Conservation (phyloP, 495 filamentous ascomycete species). For the Evansstolkia leycettana region DNA sequence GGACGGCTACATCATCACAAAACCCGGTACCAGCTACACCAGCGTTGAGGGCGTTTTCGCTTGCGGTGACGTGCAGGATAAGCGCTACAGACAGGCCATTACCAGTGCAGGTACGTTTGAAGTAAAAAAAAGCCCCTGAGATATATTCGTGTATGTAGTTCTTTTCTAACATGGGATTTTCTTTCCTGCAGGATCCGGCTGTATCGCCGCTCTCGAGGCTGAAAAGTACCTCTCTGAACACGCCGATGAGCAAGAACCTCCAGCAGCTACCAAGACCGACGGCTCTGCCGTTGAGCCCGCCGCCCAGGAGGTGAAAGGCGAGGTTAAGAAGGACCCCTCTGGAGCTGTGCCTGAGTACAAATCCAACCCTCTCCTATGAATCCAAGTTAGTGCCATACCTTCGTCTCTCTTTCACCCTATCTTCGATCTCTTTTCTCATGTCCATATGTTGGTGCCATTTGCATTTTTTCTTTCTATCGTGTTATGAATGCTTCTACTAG, state of each 20-base stretch:
- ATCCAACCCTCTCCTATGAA: constrained; percentile 50
- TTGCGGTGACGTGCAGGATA: constrained; percentile 96
- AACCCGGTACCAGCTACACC: constrained; percentile 79
- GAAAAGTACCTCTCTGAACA: constrained; percentile 80
- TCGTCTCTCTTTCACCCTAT: constrained; percentile 3
- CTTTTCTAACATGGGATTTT: neutral
- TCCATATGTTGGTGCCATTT: neutral
- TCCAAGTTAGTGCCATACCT: constrained; percentile 1
- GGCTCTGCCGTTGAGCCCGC: constrained; percentile 11
- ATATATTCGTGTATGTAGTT: too few relatives aligned
- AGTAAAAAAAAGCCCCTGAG: too few relatives aligned
- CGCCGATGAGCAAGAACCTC: constrained; percentile 32
- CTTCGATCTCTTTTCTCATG: constrained; percentile 7
- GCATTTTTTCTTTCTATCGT: neutral
- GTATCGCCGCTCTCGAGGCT: constrained; percentile 86
- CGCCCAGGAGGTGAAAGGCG: constrained; percentile 22
- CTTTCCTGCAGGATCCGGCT: constrained; percentile 60
- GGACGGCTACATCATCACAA: constrained; percentile 81
- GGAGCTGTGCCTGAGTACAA: constrained; percentile 44
- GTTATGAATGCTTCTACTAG: neutral
- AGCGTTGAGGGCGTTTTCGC: constrained; percentile 90
- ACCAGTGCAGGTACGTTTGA: constrained; percentile 78
- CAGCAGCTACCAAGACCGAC: constrained; percentile 10
- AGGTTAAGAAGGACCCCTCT: constrained; percentile 10
- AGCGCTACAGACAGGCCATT: constrained; percentile 94